Evolutionary conservation across 2,329 filamentous ascomycete species (phyloP).

Genomic region (Aspergillus vadensis): DNA sequence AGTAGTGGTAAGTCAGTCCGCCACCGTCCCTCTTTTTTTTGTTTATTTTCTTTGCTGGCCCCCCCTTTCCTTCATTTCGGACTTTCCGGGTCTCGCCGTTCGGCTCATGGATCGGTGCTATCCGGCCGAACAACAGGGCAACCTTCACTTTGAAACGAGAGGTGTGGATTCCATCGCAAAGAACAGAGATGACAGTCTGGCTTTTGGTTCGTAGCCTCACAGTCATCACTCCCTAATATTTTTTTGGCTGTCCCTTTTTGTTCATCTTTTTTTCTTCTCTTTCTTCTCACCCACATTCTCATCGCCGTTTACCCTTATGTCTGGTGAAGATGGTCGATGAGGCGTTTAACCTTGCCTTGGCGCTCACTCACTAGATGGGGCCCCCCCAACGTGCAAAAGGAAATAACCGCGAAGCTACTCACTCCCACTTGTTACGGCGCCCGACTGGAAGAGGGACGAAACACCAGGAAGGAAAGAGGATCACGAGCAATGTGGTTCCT

Average conservation of each 20-base stretch:
- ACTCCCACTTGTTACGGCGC: too few species aligned
- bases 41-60: neutral
- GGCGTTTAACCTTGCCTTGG: too few species aligned
- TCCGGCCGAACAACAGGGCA: neutral
- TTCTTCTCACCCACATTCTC: too few species aligned
- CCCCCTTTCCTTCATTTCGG: neutral
- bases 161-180: neutral
- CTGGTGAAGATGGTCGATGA: too few species aligned
- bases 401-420: too few species aligned
- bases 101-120: neutral
- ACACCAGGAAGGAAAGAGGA: neutral
- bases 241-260: neutral
- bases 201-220: neutral
- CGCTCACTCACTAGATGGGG: too few species aligned
- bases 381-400: too few species aligned
- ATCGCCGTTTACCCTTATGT: too few species aligned
- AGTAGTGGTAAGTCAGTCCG: too few species aligned
- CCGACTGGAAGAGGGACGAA: too few species aligned
- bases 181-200: neutral
- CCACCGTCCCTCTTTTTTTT: too few species aligned
- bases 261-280: too few species aligned
- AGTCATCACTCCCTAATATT: neutral
- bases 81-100: conserved; percentile 1
- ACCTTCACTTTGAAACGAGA: neutral
- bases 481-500: neutral